Conservation (phyloP, 2,329 filamentous ascomycete species). For the Ceratocystiopsis brevicomis region DNA sequence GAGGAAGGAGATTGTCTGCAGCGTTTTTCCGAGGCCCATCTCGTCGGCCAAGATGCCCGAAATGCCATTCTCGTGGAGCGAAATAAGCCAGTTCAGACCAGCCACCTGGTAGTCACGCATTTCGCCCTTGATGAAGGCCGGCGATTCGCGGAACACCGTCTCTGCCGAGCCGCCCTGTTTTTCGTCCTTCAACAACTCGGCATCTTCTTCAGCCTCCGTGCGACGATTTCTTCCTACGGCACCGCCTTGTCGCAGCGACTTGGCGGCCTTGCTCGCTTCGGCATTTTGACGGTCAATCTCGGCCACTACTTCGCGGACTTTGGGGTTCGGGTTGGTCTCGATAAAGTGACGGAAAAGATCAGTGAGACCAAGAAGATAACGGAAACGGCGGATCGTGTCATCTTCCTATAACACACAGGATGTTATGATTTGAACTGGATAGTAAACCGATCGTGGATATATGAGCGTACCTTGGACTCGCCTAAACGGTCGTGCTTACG, state of each 20-base stretch:
- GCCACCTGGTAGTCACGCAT: constrained; percentile 97
- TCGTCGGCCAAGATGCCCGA: constrained; percentile 95
- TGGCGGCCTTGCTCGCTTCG: constrained; percentile 51
- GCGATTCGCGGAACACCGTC: constrained; percentile 85
- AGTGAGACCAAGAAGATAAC: constrained; percentile 84
- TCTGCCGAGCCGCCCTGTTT: constrained; percentile 71
- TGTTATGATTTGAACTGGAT: background rate
- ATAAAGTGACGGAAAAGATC: constrained; percentile 98
- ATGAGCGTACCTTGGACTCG: constrained; percentile 59
- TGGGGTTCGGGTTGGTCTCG: constrained; percentile 87
- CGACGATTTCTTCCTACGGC: constrained; percentile 64
- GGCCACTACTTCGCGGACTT: constrained; percentile 79
- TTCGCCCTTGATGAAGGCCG: constrained; percentile 64
- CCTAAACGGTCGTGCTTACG: constrained; percentile 87
- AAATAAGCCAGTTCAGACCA: constrained; percentile 94
- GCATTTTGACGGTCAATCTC: constrained; percentile 90
- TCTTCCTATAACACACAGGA: constrained; percentile 45
- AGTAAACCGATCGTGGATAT: background rate
- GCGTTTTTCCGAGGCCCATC: constrained; percentile 94
- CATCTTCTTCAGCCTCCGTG: constrained; percentile 95
- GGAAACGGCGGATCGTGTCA: constrained; percentile 83
- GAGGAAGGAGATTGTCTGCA: constrained; percentile 93
- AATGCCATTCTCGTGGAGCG: constrained; percentile 94
- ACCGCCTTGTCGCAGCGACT: constrained; percentile 66
- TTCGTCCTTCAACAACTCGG: constrained; percentile 72